These are phyloP conservation scores for Grosmannia clavigera DNA, from an alignment of 2,329 filamentous ascomycete species.

Conservation along the genomic window DNA sequence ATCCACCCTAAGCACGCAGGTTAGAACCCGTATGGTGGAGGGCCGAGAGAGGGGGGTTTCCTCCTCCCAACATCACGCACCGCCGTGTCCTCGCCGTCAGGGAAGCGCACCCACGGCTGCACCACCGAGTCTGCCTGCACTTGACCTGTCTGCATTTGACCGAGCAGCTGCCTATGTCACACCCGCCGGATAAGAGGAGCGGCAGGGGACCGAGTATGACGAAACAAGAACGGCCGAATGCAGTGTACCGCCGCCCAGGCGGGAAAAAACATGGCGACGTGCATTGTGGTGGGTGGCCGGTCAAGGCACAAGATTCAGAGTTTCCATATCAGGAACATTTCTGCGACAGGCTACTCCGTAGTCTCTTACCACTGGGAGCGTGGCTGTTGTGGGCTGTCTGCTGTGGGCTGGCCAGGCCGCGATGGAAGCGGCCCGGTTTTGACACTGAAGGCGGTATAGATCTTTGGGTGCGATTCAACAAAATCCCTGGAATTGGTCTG, in stretches of 20 bases:
- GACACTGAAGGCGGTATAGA: neutral
- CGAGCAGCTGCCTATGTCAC: neutral
- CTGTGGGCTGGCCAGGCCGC: neutral
- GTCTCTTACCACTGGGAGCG: neutral
- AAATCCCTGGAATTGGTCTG: neutral
- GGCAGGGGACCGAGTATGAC: neutral
- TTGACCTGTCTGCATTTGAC: neutral
- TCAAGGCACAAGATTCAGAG: neutral
- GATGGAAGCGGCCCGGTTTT: neutral
- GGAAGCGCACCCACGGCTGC: neutral
- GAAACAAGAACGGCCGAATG: neutral
- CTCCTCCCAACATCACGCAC: neutral
- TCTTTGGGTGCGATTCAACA: neutral
- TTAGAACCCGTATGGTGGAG: conserved; percentile 9
- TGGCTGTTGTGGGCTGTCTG: neutral
- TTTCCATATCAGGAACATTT: neutral
- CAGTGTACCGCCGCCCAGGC: neutral
- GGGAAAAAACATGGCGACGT: neutral
- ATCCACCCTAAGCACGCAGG: conserved; percentile 7
- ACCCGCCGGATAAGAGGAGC: neutral
- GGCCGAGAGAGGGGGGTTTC: neutral
- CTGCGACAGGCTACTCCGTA: neutral
- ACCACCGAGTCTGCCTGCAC: neutral
- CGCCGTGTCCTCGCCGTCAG: neutral
- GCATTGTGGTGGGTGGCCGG: neutral